Conservation (phyloP, 805 yeast species). For the Myxozyma sirexii region DNA sequence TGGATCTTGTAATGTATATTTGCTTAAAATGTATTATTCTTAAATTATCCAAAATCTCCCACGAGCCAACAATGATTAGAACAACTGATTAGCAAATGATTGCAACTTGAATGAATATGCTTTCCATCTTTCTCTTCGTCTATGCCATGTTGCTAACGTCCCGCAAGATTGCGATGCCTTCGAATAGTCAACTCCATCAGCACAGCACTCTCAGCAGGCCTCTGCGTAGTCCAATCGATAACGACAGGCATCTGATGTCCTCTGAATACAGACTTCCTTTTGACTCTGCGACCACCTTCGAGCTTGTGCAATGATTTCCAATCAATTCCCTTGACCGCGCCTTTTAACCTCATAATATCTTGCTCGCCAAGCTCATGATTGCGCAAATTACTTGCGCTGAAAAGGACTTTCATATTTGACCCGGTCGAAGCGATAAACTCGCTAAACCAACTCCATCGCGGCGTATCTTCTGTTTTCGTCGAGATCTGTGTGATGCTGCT, state of each 20-base stretch:
- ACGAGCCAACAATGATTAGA: too few species aligned
- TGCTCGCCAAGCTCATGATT: neutral
- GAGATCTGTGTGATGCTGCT: neutral
- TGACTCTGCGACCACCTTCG: constrained; percentile 21
- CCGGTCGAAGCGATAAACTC: constrained; percentile 14
- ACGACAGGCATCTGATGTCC: constrained; percentile 24
- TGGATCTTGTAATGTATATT: neutral
- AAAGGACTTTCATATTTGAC: constrained; percentile 16
- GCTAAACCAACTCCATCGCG: constrained; percentile 27
- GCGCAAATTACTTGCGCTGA: constrained; percentile 1
- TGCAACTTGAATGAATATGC: neutral
- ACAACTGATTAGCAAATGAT: neutral
- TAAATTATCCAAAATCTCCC: too few species aligned
- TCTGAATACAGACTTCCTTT: constrained; percentile 25
- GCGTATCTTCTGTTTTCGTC: neutral
- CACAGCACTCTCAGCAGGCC: constrained; percentile 1
- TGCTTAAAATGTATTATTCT: neutral
- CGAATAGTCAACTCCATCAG: constrained; percentile 26
- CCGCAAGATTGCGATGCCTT: constrained; percentile 11
- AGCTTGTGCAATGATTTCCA: constrained; percentile 21
- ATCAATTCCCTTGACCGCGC: constrained; percentile 21
- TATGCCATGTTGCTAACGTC: neutral
- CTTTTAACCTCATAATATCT: neutral
- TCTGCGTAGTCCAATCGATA: constrained; percentile 19
- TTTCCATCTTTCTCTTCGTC: neutral